A percentile compares a stretch with the other conserved stretches of the same genome.
Conservation (phyloP, 306 rosid genomes). For the Alnus rubra region DNA sequence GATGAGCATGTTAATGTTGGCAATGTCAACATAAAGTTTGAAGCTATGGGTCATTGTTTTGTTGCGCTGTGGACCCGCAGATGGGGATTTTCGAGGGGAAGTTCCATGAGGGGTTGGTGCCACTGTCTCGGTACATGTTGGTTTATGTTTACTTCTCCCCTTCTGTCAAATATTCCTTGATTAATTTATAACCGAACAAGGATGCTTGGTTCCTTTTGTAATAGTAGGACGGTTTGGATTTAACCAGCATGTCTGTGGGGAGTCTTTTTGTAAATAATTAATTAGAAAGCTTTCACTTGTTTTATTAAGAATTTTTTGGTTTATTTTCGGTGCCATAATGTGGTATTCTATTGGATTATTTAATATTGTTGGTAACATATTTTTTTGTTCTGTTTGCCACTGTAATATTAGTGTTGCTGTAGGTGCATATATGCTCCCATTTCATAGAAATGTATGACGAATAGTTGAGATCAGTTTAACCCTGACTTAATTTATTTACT, state of each 20-base stretch:
- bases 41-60: too few relatives aligned
- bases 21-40: too few relatives aligned
- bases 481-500: neutral
- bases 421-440: neutral
- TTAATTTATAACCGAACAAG: too few relatives aligned
- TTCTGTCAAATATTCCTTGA: too few relatives aligned
- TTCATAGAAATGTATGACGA: neutral
- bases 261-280: neutral
- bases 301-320: neutral
- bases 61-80: too few relatives aligned
- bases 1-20: too few relatives aligned
- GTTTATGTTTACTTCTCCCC: too few relatives aligned
- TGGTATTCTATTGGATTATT: neutral
- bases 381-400: neutral
- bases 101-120: too few relatives aligned
- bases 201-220: neutral
- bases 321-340: neutral
- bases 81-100: too few relatives aligned
- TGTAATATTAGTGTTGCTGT: neutral
- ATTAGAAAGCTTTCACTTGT: neutral
- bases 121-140: too few relatives aligned
- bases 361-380: too few relatives aligned
- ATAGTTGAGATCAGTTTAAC: neutral
- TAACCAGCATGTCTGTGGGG: neutral
- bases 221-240: neutral